Percentiles rank a stretch among this genome's conserved stretches.
These are phyloP conservation scores for Acanthamoeba healyi DNA, from an alignment of 208 protist species.

Conservation along the genomic window DNA sequence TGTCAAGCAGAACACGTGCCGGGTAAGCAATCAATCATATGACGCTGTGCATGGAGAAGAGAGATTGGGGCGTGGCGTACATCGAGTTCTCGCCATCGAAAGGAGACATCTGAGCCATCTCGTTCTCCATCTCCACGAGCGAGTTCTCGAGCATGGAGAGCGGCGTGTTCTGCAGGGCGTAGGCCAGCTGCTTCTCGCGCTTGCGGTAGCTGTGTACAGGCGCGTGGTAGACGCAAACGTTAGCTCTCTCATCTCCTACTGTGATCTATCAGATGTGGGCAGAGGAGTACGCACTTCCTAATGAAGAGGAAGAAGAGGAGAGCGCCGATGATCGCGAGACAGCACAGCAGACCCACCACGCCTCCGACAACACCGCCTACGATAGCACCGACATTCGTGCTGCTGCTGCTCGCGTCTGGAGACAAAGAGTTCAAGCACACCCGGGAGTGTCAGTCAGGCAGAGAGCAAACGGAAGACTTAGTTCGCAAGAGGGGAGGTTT, in stretches of 20 bases:
- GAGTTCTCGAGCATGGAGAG: not conserved
- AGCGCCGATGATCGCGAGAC: not conserved
- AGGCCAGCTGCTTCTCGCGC: not conserved
- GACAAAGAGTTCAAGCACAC: no score
- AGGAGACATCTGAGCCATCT: not conserved
- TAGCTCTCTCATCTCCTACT: no score
- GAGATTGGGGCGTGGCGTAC: not conserved
- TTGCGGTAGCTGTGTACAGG: constrained; percentile 30
- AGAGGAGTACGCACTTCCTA: not conserved
- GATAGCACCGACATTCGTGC: not conserved
- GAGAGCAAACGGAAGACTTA: no score
- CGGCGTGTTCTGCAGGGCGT: constrained; percentile 17
- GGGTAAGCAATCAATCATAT: no score
- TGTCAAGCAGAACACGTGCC: no score
- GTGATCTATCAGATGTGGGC: no score
- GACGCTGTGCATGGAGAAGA: no score
- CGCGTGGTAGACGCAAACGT: no score
- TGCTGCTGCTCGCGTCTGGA: no score
- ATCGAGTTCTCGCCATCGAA: constrained; percentile 1
- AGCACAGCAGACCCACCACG: not conserved
- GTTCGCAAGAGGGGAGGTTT: no score
- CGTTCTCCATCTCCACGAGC: not conserved
- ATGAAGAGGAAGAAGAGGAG: constrained; percentile 11
- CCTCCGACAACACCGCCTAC: not conserved
- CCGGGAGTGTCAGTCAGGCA: no score